Evolutionary conservation across 371 early-diverging fungal species (phyloP), one percentile per base, ranked within the genome.

Genomic region (Mortierella sp.): DNA sequence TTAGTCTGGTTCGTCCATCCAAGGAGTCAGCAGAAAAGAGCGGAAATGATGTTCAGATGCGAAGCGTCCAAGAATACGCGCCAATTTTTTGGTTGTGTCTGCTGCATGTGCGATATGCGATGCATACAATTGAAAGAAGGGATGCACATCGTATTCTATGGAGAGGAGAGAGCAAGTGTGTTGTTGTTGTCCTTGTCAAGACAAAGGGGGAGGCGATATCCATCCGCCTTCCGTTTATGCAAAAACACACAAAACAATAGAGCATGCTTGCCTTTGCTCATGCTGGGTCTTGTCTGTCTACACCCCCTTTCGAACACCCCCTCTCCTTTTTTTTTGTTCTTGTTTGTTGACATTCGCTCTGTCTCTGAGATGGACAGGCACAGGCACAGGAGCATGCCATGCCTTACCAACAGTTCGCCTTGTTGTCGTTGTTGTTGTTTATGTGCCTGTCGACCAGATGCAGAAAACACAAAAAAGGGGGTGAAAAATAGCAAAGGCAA

Each of bases 161-260:
- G 34, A 64, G 64, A 37, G 37, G 21, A 19, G 21, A 31, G 19
- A 50, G 14, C 16, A 16, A 50, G 54, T 6, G 54, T 54, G 5
- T 54, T 54, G 24, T n/a, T 19, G 16, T 16, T 50, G 50, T 50
- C 50, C 50, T 50, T 67, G 54, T 16, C 31, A 34, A 34, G 54
- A 19, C 51, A 26, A 21, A 46, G 48, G 44, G 31, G 31, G 72
- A 50, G 50, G 31, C 24, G 71, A 53, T 71, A 51, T 51, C 31
- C 71, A 72, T 51, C 37, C 34, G 11, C 51, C 72, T 34, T 72
- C 72, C 37, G 72, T 72, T 73, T 26, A 73, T 73, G 73, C 73
- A 55, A 55, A 73, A 34, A 73, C 6, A 26, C 31, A n/a, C 37
- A n/a, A 40, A 37, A 8, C 40, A 37, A 37, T 16, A 67, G 21